phyloP scores from a whole-genome alignment of 441 rosid species.

The Populus hybrid region DNA sequence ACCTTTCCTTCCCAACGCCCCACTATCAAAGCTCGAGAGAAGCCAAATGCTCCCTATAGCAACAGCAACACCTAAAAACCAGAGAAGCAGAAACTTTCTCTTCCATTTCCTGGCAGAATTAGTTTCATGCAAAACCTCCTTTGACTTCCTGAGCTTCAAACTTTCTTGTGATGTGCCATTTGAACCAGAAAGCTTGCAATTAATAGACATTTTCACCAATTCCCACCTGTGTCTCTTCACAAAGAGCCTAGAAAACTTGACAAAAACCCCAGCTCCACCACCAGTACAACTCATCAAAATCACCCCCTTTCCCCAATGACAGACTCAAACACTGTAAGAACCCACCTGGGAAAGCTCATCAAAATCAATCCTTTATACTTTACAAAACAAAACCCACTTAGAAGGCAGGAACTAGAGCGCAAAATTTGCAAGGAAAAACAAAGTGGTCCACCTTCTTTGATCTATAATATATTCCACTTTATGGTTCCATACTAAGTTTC shows the following conservation, averaged over 20 bases:
- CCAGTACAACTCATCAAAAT: slow-evolving; percentile 43
- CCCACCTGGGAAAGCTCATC: slow-evolving; percentile 28
- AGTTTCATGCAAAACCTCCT: slow-evolving; percentile 38
- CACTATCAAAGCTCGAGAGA: slow-evolving; percentile 33
- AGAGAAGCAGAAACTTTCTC: slow-evolving; percentile 37
- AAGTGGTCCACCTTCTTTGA: slow-evolving; percentile 28
- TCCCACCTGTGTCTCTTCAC: slow-evolving; percentile 36
- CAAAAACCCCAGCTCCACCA: slow-evolving; percentile 39
- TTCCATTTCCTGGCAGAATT: slow-evolving; percentile 42
- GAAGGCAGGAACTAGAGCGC: slow-evolving; percentile 18
- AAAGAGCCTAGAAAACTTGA: slow-evolving; percentile 35
- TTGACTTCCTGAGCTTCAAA: slow-evolving; percentile 46
- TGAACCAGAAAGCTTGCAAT: slow-evolving; percentile 48
- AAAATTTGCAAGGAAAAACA: slow-evolving; percentile 22
- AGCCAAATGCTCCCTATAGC: slow-evolving; percentile 36
- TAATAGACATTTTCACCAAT: slow-evolving; percentile 53
- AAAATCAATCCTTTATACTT: slow-evolving; percentile 20
- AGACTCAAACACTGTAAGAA: slow-evolving; percentile 8
- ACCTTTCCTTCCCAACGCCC: slow-evolving; percentile 18
- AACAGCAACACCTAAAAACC: slow-evolving; percentile 39
- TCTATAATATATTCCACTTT: slow-evolving; percentile 26
- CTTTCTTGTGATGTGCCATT: slow-evolving; percentile 40
- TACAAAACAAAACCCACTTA: slow-evolving; percentile 4
- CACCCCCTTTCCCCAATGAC: slow-evolving; percentile 20
- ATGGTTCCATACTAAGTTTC: slow-evolving; percentile 29